Evolutionary conservation across 768 basidiomycete species (phyloP).

Genomic region (Russula sp.): DNA sequence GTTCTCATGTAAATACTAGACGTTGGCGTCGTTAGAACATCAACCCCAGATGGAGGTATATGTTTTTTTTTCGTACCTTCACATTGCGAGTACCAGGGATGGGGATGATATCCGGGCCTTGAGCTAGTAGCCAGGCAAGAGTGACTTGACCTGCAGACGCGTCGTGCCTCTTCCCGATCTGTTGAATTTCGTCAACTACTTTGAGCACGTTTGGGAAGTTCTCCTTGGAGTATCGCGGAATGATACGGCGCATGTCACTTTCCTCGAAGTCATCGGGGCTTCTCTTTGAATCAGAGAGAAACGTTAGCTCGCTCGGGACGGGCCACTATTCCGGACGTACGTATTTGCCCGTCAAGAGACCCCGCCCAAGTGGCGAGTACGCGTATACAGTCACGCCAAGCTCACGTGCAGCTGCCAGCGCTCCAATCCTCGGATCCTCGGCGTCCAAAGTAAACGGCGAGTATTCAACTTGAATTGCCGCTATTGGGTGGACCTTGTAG

Average conservation of each 20-base stretch:
- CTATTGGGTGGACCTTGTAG: conserved; percentile 39
- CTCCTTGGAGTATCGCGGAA: conserved; percentile 42
- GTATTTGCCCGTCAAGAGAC: conserved; percentile 47
- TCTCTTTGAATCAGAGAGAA: conserved; percentile 32
- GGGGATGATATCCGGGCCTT: conserved; percentile 47
- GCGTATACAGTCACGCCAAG: conserved; percentile 44
- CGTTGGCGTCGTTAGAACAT: not conserved
- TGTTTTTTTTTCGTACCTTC: conserved; percentile 31
- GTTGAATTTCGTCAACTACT: conserved; percentile 40
- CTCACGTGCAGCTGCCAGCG: conserved; percentile 40
- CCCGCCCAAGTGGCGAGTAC: conserved; percentile 50
- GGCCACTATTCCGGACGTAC: conserved; percentile 31
- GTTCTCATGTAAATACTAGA: conserved; percentile 26
- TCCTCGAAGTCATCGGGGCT: conserved; percentile 44
- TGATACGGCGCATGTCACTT: conserved; percentile 39
- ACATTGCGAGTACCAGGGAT: conserved; percentile 48
- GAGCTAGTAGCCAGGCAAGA: conserved; percentile 51
- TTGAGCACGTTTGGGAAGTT: conserved; percentile 48
- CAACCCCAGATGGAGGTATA: not conserved
- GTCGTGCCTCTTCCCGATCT: conserved; percentile 40
- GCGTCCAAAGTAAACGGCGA: conserved; percentile 40
- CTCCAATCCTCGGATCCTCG: conserved; percentile 37
- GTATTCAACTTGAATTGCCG: conserved; percentile 42
- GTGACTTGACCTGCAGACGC: conserved; percentile 47
- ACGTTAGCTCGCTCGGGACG: not conserved